phyloP scores from a whole-genome alignment of 352 stramenopile genomes.

The Phytophthora cactorum region DNA sequence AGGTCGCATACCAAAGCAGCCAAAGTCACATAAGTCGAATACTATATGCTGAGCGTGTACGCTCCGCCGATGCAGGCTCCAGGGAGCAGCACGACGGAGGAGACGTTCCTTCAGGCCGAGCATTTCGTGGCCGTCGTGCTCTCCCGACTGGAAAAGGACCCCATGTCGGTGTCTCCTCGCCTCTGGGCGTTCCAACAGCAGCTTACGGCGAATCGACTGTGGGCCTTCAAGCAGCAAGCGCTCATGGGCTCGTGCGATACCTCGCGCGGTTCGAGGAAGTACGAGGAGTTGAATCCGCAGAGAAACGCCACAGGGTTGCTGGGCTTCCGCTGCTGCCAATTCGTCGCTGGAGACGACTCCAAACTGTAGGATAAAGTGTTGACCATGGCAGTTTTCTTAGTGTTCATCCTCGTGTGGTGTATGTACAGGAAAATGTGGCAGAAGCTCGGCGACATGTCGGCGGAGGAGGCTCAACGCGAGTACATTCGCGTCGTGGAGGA shows the following conservation, averaged over 20 bases:
- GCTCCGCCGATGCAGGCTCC: conserved; percentile 11
- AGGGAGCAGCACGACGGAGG: conserved; percentile 30
- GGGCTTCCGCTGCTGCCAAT: conserved; percentile 48
- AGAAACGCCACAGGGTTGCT: conserved; percentile 6
- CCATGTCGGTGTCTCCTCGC: conserved; percentile 48
- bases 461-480: conserved; percentile 49
- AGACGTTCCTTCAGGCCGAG: conserved; percentile 51
- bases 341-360: conserved; percentile 52
- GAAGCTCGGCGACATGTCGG: conserved; percentile 58
- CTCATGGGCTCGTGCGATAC: conserved; percentile 65
- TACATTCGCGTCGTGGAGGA: conserved; percentile 67
- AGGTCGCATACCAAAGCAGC: background rate
- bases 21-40: conserved; percentile 5
- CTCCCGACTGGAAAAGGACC: conserved; percentile 59
- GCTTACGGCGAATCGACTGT: conserved; percentile 43
- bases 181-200: conserved; percentile 60
- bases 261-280: conserved; percentile 55
- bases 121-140: conserved; percentile 65
- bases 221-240: conserved; percentile 66
- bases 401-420: background rate
- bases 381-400: background rate
- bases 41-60: conserved; percentile 21
- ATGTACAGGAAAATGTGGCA: conserved; percentile 60
- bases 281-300: conserved; percentile 35
- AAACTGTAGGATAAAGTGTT: conserved; percentile 44